These are phyloP conservation scores for Eucalyptus decipiens DNA, from an alignment of 345 rosid genomes.

Conservation along the genomic window DNA sequence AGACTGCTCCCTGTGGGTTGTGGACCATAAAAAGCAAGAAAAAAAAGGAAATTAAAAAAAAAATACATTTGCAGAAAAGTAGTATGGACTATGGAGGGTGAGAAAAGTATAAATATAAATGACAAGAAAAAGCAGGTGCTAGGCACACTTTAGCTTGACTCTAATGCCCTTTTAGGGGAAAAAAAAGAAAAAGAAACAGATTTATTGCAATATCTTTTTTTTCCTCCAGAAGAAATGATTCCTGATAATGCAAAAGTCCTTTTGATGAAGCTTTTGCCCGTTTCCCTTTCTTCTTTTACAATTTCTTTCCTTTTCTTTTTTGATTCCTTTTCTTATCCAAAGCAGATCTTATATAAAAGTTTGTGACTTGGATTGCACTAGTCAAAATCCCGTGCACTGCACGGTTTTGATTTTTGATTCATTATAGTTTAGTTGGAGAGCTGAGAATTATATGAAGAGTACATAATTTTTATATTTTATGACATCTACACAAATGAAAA, in stretches of 20 bases:
- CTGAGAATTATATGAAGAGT: background rate
- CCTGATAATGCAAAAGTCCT: background rate
- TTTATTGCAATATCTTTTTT: background rate
- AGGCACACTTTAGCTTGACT: background rate
- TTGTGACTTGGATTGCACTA: background rate
- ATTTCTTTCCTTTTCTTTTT: background rate
- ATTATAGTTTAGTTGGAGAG: background rate
- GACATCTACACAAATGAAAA: background rate
- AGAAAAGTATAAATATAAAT: background rate
- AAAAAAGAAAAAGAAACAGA: background rate
- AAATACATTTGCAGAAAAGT: background rate
- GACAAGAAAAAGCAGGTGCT: background rate
- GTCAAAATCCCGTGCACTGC: background rate
- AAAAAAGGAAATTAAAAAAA: background rate
- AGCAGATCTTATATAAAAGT: background rate
- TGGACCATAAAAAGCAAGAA: background rate
- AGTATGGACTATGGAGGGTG: background rate
- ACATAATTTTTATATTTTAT: background rate
- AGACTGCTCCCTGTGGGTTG: background rate
- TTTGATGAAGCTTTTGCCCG: background rate
- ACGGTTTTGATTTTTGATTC: background rate
- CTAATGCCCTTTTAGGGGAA: background rate
- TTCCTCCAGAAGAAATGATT: background rate
- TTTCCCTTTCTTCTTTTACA: background rate
- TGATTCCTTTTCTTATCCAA: background rate